Percentiles rank a stretch among this genome's conserved stretches.
These are phyloP conservation scores for Trichoderma parareesei DNA, from an alignment of 495 filamentous ascomycete species.

Conservation along the genomic window DNA sequence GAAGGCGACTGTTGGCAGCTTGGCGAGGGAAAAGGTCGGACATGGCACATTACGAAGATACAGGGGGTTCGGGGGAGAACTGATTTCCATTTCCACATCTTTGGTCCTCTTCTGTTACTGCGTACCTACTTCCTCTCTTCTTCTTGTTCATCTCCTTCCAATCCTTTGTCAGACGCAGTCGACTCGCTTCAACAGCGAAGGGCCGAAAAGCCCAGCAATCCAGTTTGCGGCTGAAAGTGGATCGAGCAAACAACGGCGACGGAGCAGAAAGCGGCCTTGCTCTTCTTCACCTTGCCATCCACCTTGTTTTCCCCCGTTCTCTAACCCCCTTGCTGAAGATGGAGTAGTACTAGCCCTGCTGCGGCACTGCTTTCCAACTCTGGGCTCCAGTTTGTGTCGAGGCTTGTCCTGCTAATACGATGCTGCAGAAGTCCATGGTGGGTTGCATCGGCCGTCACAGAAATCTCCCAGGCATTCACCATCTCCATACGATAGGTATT, in stretches of 20 bases:
- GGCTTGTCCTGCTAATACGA: background rate
- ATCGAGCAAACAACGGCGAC: background rate
- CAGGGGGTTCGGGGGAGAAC: too few species aligned
- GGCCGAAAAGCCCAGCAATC: background rate
- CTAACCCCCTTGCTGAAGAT: background rate
- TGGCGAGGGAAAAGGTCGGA: too few species aligned
- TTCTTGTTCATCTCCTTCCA: background rate
- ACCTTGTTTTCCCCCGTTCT: background rate
- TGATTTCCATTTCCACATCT: background rate
- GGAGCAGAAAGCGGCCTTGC: background rate
- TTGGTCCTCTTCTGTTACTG: background rate
- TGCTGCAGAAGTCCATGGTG: background rate
- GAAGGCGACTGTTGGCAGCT: too few species aligned
- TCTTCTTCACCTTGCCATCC: background rate
- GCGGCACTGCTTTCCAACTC: background rate
- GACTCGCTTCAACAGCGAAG: background rate
- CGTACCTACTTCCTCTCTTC: background rate
- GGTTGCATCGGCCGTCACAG: conserved; percentile 3
- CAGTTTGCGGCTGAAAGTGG: background rate
- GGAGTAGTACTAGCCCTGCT: background rate
- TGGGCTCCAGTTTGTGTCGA: background rate
- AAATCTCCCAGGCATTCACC: background rate
- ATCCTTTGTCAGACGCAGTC: background rate
- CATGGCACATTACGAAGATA: too few species aligned
- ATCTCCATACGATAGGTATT: background rate